Evolutionary conservation across 768 basidiomycete genomes (phyloP).

Genomic region (Harrya chromipes): DNA sequence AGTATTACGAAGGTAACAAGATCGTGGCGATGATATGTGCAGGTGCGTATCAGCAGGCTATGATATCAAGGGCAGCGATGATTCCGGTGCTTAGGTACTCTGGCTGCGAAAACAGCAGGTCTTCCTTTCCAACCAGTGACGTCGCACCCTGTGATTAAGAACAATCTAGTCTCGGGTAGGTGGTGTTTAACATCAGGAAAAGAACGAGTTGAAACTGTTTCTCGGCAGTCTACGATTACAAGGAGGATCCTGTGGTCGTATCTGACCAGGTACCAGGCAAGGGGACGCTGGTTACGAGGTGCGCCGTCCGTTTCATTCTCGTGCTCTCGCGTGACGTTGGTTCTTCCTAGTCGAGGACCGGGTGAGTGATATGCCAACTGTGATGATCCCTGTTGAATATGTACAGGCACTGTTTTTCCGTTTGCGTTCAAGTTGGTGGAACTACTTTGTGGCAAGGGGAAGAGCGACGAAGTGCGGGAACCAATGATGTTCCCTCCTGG

Average conservation of each 20-base stretch:
- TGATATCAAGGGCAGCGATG: background rate
- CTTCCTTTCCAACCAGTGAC: constrained; percentile 66
- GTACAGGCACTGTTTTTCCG: constrained; percentile 66
- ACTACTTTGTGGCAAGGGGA: constrained; percentile 59
- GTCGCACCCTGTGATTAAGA: constrained; percentile 73
- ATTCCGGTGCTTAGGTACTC: constrained; percentile 46
- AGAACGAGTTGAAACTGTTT: background rate
- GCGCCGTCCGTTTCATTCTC: background rate
- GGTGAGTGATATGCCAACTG: constrained; percentile 37
- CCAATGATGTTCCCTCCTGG: constrained; percentile 72
- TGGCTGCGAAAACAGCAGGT: constrained; percentile 60
- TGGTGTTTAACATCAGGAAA: background rate
- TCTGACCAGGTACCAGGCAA: constrained; percentile 36
- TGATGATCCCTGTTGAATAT: background rate
- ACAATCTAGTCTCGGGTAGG: constrained; percentile 53
- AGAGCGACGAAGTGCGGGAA: constrained; percentile 54
- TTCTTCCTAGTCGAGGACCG: constrained; percentile 60
- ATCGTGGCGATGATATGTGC: constrained; percentile 87
- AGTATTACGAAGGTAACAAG: constrained; percentile 39
- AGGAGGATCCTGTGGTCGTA: constrained; percentile 69
- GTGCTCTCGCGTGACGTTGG: constrained; percentile 1
- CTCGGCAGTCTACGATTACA: constrained; percentile 64
- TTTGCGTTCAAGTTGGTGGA: constrained; percentile 79
- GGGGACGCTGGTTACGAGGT: constrained; percentile 77
- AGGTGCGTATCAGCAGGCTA: constrained; percentile 39